These are phyloP conservation scores for Xanthoconium stramineum DNA, from an alignment of 768 basidiomycete species.

Conservation along the genomic window DNA sequence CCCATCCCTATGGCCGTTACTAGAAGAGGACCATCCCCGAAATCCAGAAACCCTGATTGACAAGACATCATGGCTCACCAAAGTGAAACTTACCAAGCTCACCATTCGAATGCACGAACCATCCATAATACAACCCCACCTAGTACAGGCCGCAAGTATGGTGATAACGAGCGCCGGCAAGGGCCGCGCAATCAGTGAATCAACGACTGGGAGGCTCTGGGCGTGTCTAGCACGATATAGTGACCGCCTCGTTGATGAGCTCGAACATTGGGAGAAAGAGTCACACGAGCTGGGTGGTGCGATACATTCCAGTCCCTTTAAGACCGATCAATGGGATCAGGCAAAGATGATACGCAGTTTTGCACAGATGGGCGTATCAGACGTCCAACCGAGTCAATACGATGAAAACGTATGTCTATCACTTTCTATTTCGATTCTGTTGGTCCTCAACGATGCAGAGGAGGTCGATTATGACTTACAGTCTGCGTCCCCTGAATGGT, in stretches of 20 bases:
- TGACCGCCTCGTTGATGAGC: constrained; percentile 58
- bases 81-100: constrained; percentile 56
- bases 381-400: constrained; percentile 2
- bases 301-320: constrained; percentile 42
- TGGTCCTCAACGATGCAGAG: constrained; percentile 24
- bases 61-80: constrained; percentile 27
- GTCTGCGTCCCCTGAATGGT: constrained; percentile 36
- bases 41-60: constrained; percentile 5
- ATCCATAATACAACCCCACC: constrained; percentile 44
- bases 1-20: constrained; percentile 41
- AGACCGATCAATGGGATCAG: constrained; percentile 61
- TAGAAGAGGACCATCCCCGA: not conserved
- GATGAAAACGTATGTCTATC: constrained; percentile 11
- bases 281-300: constrained; percentile 40
- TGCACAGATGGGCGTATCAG: constrained; percentile 52
- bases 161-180: constrained; percentile 46
- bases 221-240: constrained; percentile 79
- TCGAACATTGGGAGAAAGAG: constrained; percentile 60
- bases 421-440: not conserved
- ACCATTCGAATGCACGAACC: constrained; percentile 59
- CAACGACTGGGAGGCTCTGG: constrained; percentile 51
- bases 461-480: constrained; percentile 41
- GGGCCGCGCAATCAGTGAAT: constrained; percentile 29
- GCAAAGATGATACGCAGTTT: constrained; percentile 79
- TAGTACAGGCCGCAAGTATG: constrained; percentile 57